Conservation (phyloP, 768 basidiomycete genomes). For the Atractiella rhizophila region DNA sequence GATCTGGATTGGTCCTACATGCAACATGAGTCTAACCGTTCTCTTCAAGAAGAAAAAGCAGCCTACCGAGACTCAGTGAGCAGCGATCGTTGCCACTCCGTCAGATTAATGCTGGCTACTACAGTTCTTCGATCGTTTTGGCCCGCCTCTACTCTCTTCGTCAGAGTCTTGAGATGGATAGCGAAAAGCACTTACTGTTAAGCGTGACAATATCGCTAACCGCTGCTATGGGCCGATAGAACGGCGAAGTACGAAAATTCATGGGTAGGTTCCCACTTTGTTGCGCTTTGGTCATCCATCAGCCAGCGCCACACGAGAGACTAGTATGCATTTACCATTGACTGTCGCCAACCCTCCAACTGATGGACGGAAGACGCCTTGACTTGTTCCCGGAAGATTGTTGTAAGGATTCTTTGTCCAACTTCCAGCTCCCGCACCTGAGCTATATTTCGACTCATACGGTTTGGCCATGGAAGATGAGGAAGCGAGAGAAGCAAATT, state of each 20-base stretch:
- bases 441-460: no score
- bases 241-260: constrained; percentile 13
- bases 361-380: no score
- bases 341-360: no score
- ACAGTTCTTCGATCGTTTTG: constrained; percentile 46
- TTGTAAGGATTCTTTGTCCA: no score
- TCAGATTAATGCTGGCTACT: constrained; percentile 38
- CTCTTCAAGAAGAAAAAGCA: neutral
- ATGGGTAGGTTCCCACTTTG: no score
- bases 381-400: no score
- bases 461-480: no score
- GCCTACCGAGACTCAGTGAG: constrained; percentile 33
- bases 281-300: no score
- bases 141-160: constrained; percentile 43
- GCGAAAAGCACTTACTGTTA: neutral
- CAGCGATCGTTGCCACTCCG: constrained; percentile 36
- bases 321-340: no score
- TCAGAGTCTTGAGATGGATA: neutral
- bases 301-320: no score
- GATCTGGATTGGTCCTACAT: constrained; percentile 1
- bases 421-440: no score
- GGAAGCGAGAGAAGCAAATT: no score
- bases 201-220: constrained; percentile 1
- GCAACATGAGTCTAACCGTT: neutral
- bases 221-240: constrained; percentile 12